A percentile compares a stretch with the other conserved stretches of the same genome.
Conservation (phyloP, 352 stramenopile genomes). For the Pythium oligandrum region DNA sequence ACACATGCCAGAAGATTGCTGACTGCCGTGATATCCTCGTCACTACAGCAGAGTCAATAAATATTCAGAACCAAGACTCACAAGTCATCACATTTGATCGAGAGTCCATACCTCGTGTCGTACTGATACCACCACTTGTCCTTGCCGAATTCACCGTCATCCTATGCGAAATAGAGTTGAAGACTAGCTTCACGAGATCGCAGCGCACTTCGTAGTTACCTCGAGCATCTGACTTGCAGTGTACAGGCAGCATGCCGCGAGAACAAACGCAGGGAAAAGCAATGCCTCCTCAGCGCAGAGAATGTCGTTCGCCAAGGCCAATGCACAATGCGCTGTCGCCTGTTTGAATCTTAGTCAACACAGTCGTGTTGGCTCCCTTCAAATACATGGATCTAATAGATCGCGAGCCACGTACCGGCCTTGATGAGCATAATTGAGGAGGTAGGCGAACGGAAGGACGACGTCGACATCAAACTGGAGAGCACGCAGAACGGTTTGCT, state of each 20-base stretch:
- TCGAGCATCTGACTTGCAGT: slow-evolving; percentile 20
- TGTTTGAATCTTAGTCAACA: slow-evolving; percentile 18
- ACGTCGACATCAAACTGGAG: slow-evolving; percentile 47
- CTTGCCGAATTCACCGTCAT: neutral
- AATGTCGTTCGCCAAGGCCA: slow-evolving; percentile 35
- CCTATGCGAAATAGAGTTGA: too few species aligned
- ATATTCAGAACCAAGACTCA: too few species aligned
- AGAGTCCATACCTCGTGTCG: slow-evolving; percentile 31
- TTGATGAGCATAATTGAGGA: slow-evolving; percentile 29
- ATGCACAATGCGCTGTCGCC: slow-evolving; percentile 25
- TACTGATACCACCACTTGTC: slow-evolving; percentile 49
- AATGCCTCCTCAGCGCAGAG: slow-evolving; percentile 22
- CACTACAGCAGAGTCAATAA: slow-evolving; percentile 20
- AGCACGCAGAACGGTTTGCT: slow-evolving; percentile 44
- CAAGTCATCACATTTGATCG: too few species aligned
- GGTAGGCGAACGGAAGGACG: slow-evolving; percentile 25
- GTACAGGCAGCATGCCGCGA: slow-evolving; percentile 27
- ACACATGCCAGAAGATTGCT: slow-evolving; percentile 18
- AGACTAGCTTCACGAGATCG: neutral
- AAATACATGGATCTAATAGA: too few species aligned
- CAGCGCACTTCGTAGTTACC: slow-evolving; percentile 7
- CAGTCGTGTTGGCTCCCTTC: too few species aligned
- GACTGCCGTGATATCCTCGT: slow-evolving; percentile 38
- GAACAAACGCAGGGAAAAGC: slow-evolving; percentile 17
- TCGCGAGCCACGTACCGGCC: slow-evolving; percentile 11